Percentiles rank a stretch among this genome's conserved stretches.
Conservation (phyloP, 257 asterid species). For the Striga asiatica region DNA sequence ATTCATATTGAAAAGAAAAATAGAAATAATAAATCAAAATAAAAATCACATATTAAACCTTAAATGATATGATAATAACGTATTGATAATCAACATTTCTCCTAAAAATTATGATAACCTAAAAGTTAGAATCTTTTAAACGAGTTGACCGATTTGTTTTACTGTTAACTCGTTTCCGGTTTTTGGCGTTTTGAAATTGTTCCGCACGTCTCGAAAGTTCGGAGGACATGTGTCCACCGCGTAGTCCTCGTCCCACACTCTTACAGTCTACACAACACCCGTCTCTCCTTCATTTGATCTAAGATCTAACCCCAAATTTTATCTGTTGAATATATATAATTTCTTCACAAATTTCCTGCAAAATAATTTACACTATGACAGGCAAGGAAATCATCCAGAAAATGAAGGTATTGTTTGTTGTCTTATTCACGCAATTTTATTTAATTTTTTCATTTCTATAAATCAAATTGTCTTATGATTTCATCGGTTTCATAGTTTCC, state of each 20-base stretch:
- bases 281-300: not conserved
- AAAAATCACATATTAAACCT: too few species aligned
- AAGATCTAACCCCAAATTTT: too few species aligned
- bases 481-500: not conserved
- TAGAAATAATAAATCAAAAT: too few species aligned
- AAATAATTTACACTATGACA: constrained; percentile 21
- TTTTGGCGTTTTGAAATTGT: too few species aligned
- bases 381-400: constrained; percentile 47
- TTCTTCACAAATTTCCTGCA: not conserved
- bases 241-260: not conserved
- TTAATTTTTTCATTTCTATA: not conserved
- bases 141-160: too few species aligned
- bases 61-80: too few species aligned
- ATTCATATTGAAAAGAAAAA: too few species aligned
- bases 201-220: not conserved
- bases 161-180: too few species aligned
- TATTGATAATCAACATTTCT: too few species aligned
- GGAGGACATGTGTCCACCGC: not conserved
- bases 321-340: too few species aligned
- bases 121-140: too few species aligned
- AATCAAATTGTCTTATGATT: not conserved
- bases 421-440: not conserved
- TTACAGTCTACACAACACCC: not conserved
- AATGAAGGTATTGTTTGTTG: constrained; percentile 53
- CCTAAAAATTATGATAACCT: too few species aligned